A percentile compares a stretch with the other conserved stretches of the same genome.
Conservation (phyloP, 2,329 filamentous ascomycete species). For the Venturia aucupariae region DNA sequence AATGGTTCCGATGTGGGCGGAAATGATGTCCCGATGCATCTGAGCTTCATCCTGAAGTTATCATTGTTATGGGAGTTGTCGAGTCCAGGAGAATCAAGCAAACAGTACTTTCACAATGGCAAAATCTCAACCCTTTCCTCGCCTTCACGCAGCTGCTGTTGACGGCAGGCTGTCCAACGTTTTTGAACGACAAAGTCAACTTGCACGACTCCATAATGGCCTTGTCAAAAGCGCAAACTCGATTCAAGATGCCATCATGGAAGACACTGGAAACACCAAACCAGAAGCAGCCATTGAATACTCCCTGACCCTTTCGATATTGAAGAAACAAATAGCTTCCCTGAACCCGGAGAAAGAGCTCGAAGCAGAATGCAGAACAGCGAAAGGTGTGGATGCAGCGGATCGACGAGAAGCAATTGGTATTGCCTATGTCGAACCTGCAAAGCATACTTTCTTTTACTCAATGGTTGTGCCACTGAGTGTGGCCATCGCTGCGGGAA, state of each 20-base stretch:
- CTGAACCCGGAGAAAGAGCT: conserved; percentile 32
- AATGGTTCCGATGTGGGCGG: not conserved
- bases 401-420: conserved; percentile 29
- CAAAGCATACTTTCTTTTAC: conserved; percentile 40
- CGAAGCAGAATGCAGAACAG: conserved; percentile 35
- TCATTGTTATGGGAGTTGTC: not conserved
- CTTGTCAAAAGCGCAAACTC: conserved; percentile 28
- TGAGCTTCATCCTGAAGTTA: not conserved
- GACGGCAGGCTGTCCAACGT: conserved; percentile 37
- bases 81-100: conserved; percentile 21
- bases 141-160: conserved; percentile 33
- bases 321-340: conserved; percentile 32
- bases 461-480: conserved; percentile 35
- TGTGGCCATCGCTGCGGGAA: conserved; percentile 42
- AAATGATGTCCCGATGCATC: not conserved
- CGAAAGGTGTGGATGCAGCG: conserved; percentile 31
- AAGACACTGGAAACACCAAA: conserved; percentile 29
- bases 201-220: conserved; percentile 34
- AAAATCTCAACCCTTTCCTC: not conserved
- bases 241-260: conserved; percentile 24
- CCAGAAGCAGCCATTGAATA: conserved; percentile 35
- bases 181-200: conserved; percentile 38
- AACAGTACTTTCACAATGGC: conserved; percentile 13
- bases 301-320: conserved; percentile 30
- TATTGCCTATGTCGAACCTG: conserved; percentile 41